Conservation (phyloP, 2,329 filamentous ascomycete species). For the Cordyceps tenuipes region DNA sequence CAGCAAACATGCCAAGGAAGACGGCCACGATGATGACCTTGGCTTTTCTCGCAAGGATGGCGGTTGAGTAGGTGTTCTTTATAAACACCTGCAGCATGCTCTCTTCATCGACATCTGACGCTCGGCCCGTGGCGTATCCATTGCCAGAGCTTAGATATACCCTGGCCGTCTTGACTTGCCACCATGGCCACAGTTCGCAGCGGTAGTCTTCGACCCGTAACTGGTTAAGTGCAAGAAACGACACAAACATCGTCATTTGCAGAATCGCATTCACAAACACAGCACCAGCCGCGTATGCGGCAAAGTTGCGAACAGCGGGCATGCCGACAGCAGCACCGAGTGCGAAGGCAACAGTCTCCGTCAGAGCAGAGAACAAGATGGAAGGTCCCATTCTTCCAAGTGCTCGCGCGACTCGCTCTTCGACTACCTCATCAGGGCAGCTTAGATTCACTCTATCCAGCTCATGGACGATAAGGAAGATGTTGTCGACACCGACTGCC, state of each 20-base stretch:
- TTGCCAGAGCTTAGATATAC: conserved; percentile 53
- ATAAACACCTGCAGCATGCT: conserved; percentile 80
- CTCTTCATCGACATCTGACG: conserved; percentile 74
- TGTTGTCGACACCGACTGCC: conserved; percentile 96
- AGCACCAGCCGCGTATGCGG: conserved; percentile 88
- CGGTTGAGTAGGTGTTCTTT: conserved; percentile 78
- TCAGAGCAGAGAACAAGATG: conserved; percentile 88
- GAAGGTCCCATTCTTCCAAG: conserved; percentile 96
- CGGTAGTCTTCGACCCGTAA: conserved; percentile 78
- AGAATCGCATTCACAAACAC: conserved; percentile 96
- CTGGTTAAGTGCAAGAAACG: conserved; percentile 86
- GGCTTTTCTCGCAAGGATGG: conserved; percentile 68
- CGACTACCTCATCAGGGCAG: conserved; percentile 80
- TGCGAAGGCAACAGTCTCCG: conserved; percentile 88
- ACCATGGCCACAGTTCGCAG: conserved; percentile 86
- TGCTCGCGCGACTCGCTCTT: conserved; percentile 76
- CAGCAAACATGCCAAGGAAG: conserved; percentile 83
- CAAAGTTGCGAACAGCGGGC: conserved; percentile 97
- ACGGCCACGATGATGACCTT: conserved; percentile 69
- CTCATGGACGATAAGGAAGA: conserved; percentile 97
- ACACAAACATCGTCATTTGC: conserved; percentile 95
- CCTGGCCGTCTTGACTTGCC: conserved; percentile 68
- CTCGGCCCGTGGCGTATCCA: conserved; percentile 46
- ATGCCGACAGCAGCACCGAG: conserved; percentile 92
- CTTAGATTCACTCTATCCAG: conserved; percentile 91